phyloP scores from a whole-genome alignment of 169 alveolate genomes.

The Cryptosporidium bovis region DNA sequence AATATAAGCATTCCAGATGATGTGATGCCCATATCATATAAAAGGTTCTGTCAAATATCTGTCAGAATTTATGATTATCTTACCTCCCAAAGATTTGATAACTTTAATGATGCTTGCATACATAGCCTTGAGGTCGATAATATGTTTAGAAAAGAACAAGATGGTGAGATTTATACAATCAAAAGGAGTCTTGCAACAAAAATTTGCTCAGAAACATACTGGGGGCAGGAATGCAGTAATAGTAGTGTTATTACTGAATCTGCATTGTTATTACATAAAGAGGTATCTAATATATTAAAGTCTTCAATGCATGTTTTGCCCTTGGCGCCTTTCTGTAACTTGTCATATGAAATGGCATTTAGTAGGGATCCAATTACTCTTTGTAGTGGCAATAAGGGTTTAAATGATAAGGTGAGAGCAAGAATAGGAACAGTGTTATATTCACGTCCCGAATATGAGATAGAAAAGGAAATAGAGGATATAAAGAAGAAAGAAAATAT shows the following conservation, averaged over 20 bases:
- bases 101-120: slow-evolving; percentile 31
- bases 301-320: slow-evolving; percentile 27
- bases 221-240: slow-evolving; percentile 44
- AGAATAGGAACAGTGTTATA: slow-evolving; percentile 26
- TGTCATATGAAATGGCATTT: slow-evolving; percentile 67
- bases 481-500: background rate
- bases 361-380: slow-evolving; percentile 32
- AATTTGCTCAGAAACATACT: slow-evolving; percentile 43
- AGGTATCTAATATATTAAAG: background rate
- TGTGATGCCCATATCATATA: slow-evolving; percentile 27
- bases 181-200: slow-evolving; percentile 21
- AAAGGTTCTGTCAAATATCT: slow-evolving; percentile 29
- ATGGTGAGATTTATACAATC: slow-evolving; percentile 51
- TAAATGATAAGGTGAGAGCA: slow-evolving; percentile 10
- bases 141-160: slow-evolving; percentile 26
- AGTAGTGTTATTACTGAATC: slow-evolving; percentile 13
- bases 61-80: slow-evolving; percentile 34
- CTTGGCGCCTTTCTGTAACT: slow-evolving; percentile 7
- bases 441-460: background rate
- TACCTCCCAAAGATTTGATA: slow-evolving; percentile 17
- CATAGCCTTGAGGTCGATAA: slow-evolving; percentile 17
- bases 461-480: slow-evolving; percentile 8
- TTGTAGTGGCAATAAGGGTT: slow-evolving; percentile 7
- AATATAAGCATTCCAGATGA: slow-evolving; percentile 1
- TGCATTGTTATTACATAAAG: slow-evolving; percentile 7